A percentile compares a stretch with the other conserved stretches of the same genome.
phyloP scores from a whole-genome alignment of 208 protist species.

The Crithidia mellificae region DNA sequence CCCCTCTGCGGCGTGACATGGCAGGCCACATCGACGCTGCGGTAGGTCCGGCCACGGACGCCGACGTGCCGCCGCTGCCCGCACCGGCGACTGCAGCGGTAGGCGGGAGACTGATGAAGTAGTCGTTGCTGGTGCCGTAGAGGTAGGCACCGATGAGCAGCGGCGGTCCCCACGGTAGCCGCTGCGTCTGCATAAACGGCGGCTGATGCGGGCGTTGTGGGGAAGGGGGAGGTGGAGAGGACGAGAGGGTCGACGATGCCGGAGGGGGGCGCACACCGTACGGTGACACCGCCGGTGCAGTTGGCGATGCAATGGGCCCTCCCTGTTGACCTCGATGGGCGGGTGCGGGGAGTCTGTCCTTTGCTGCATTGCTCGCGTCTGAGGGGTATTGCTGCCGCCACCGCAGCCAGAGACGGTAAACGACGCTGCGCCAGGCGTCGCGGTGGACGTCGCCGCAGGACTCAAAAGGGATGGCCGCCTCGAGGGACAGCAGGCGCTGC shows the following conservation, averaged over 20 bases:
- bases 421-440: conserved; percentile 30
- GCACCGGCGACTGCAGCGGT: conserved; percentile 8
- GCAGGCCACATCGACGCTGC: conserved; percentile 29
- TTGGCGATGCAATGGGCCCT: background rate
- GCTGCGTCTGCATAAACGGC: conserved; percentile 5
- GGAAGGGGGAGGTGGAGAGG: background rate
- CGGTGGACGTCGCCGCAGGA: conserved; percentile 9
- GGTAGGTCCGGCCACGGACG: conserved; percentile 4
- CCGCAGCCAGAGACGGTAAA: conserved; percentile 47
- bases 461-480: conserved; percentile 71
- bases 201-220: background rate
- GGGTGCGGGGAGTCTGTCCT: background rate
- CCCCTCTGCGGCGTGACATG: conserved; percentile 48
- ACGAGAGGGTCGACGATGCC: background rate
- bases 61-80: conserved; percentile 5
- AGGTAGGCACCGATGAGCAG: conserved; percentile 66
- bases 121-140: conserved; percentile 62
- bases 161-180: conserved; percentile 63
- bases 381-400: conserved; percentile 27
- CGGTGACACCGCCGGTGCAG: background rate
- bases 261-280: no score
- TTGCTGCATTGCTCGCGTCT: background rate
- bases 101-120: conserved; percentile 55
- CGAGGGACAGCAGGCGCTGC: conserved; percentile 68
- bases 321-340: background rate